Base-by-base conservation (phyloP, 2,329 filamentous ascomycete genomes). In the Cladosporium sp. region DNA sequence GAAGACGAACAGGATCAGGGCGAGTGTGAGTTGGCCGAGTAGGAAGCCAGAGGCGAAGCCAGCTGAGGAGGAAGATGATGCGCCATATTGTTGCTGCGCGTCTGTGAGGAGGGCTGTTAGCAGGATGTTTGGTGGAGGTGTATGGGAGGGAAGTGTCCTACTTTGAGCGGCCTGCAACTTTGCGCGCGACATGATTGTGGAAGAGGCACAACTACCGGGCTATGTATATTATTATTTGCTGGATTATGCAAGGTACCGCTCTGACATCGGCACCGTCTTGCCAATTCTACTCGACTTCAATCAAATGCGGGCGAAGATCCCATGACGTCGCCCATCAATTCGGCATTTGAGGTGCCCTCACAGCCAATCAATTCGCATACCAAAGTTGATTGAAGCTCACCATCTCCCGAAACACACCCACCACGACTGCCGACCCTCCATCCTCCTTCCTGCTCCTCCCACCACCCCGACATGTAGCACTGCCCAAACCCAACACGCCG, bases 11-110 rank as follows among this genome's bases (percentile, higher is more conserved):
- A 99, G 88, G 47, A 99, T 85, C 28, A 98, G 82, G 15, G 97
- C 92, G 55, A 99, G 91, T 1, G 93, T 96, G 61, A 99, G 85
- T 79, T 99, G 95, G 59, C 95, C 95, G 36, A 98, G 85, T 59
- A 99, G 88, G 72, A 99, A 90, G 32, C 95, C 95, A 77, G 97
- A 92, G 0, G 92, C 96, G 78, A 98, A 98, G 41, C 92, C 95
- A 71, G 71, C 73, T 11, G 69, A 72, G 59, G 67, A 70, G 54
- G 67, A 70, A 32, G 64, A 60, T 68, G 72, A 68, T 67, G 58
- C 54, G 21, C 67, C 67, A 66, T 71, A 67, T 54, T 69, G 67
- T 51, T 71, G 69, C 41, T 71, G 67, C 52, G 68, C 61, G 66
- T 69, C 70, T 72, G 57, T 12, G 18, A 21, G 30, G 47, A 47